Evolutionary conservation across 208 protist species (phyloP), one percentile per base, ranked within the genome.

Genomic region (Perkinsela sp.): DNA sequence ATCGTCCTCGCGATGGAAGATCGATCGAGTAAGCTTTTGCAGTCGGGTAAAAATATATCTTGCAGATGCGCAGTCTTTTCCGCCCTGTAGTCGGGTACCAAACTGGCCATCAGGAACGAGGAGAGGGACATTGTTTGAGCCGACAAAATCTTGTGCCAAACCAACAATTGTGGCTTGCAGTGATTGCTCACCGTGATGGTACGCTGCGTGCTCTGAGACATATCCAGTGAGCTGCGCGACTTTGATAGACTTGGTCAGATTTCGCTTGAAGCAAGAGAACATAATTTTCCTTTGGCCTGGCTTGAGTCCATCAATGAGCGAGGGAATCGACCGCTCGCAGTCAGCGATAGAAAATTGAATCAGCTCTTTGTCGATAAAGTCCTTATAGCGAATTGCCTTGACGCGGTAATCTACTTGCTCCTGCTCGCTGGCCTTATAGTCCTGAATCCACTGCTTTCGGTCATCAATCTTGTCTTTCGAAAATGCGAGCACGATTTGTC

Each of bases 41-140:
- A 99, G 87, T 0, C 80, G 74, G 1, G 97, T 99, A 74, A 96
- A 98, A 71, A 99, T 98, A 83, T 99, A 99, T 83, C 97, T 91
- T 2, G 96, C 78, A 32, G 84, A 83, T 31, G 97, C 95, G 22
- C 94, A 83, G 80, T 99, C 97, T 76, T 98, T 96, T 66, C 97
- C 97, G 72, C 96, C 96, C 73, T 94, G 82, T 6, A 97, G 73
- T 29, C 90, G 78, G 30, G 94, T 98, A 83, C 98, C 98, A 81
- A 99, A 99, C 74, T 97, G 92, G 71, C 98, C 98, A 68, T 85
- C 79, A 48, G 97, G 96, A 32, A 88, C 67, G 0, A 99, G 85
- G 6, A 99, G 73, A 29, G 97, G 95, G 31, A 99, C 76, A 83
- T 99, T 99, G 83, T 99, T 99, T 68, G 82, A 85, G 66, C 97